Evolutionary conservation across 176 grass and related monocot genomes (phyloP).

Genomic region (Lolium perenne): DNA sequence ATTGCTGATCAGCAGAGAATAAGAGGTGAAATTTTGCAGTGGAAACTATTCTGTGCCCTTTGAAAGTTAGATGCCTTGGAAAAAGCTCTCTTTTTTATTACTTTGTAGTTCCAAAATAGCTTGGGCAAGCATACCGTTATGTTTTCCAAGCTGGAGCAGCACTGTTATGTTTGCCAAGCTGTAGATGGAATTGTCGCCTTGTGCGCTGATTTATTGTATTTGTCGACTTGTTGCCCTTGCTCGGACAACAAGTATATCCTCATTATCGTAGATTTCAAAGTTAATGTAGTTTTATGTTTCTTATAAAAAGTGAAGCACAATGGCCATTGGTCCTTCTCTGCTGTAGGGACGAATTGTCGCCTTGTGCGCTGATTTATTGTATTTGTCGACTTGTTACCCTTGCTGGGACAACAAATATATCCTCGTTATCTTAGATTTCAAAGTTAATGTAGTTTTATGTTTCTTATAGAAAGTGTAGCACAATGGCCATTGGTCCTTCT

Average conservation of each 20-base stretch:
- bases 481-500: too few species aligned
- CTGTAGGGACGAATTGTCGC: slow-evolving; percentile 21
- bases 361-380: not conserved
- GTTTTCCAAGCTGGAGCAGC: not conserved
- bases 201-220: not conserved
- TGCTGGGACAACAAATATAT: not conserved
- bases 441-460: slow-evolving; percentile 3
- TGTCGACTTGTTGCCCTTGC: not conserved
- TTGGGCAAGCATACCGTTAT: not conserved
- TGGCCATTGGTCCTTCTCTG: too few species aligned
- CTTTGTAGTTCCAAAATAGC: not conserved
- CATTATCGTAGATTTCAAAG: not conserved
- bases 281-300: slow-evolving; percentile 2
- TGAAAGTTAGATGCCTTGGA: not conserved
- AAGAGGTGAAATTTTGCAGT: not conserved
- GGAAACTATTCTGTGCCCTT: slow-evolving; percentile 1
- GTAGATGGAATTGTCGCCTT: slow-evolving; percentile 26
- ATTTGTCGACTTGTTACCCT: not conserved
- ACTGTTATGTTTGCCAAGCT: not conserved
- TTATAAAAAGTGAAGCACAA: not conserved
- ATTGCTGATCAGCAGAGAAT: not conserved
- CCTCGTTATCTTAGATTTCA: not conserved
- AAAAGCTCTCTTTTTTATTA: slow-evolving; percentile 21
- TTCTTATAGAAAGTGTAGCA: slow-evolving; percentile 2
- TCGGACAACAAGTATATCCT: not conserved